Conservation (phyloP, 495 filamentous ascomycete species). For the Hypoxylon rickii region DNA sequence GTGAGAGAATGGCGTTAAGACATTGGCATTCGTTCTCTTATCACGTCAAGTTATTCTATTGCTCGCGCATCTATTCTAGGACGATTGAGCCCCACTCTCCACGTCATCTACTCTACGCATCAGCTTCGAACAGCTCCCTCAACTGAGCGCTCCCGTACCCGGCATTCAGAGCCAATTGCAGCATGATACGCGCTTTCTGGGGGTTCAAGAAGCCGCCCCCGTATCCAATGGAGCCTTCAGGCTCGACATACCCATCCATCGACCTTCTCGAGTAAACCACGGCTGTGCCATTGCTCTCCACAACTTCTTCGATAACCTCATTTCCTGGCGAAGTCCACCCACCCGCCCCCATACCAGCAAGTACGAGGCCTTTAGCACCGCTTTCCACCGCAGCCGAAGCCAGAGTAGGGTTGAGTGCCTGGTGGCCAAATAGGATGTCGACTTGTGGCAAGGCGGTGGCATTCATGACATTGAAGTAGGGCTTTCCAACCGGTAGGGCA, state of each 20-base stretch:
- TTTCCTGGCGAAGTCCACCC: slow-evolving; percentile 30
- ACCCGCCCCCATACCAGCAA: slow-evolving; percentile 44
- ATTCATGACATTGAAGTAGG: slow-evolving; percentile 41
- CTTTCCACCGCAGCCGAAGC: slow-evolving; percentile 44
- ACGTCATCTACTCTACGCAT: slow-evolving; percentile 6
- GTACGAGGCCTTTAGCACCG: slow-evolving; percentile 51
- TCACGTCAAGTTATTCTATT: not conserved
- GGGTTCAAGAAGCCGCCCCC: slow-evolving; percentile 41
- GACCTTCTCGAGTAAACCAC: slow-evolving; percentile 36
- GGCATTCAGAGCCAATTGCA: slow-evolving; percentile 39
- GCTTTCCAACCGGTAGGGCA: slow-evolving; percentile 43
- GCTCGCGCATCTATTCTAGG: not conserved
- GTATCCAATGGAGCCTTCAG: slow-evolving; percentile 18
- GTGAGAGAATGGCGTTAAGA: not conserved
- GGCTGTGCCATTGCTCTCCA: slow-evolving; percentile 34
- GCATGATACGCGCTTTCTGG: slow-evolving; percentile 42
- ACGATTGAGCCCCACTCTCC: not conserved
- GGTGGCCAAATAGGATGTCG: slow-evolving; percentile 50
- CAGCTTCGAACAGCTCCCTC: slow-evolving; percentile 20
- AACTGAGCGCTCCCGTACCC: slow-evolving; percentile 30
- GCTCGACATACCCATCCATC: slow-evolving; percentile 32
- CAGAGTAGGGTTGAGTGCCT: slow-evolving; percentile 38
- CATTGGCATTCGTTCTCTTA: not conserved
- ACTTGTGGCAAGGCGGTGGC: slow-evolving; percentile 47
- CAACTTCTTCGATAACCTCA: slow-evolving; percentile 15